phyloP scores from a whole-genome alignment of 768 basidiomycete species.

The Rhodosporidiobolus sp. region DNA sequence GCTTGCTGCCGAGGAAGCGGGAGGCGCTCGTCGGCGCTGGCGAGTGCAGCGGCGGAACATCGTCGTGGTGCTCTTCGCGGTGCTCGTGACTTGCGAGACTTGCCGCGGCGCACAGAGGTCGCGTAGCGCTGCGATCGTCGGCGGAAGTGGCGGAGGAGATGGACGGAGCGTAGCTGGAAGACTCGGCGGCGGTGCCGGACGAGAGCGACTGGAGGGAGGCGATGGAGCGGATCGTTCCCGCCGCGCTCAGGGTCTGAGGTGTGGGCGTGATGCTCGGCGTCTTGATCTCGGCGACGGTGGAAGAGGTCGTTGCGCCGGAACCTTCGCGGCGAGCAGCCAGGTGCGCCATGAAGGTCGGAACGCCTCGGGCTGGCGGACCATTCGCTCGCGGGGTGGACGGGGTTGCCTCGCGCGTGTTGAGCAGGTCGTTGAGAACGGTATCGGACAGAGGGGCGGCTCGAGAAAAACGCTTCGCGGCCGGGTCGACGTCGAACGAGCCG shows the following conservation, averaged over 20 bases:
- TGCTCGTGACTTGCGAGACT: not conserved
- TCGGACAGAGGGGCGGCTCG: not conserved
- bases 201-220: not conserved
- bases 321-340: conserved; percentile 20
- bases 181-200: not conserved
- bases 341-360: conserved; percentile 23
- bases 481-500: not conserved
- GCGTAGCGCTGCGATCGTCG: too few relatives aligned
- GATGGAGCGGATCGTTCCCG: conserved; percentile 25
- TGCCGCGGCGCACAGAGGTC: too few relatives aligned
- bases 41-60: not conserved
- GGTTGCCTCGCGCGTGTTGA: conserved; percentile 16
- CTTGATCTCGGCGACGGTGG: not conserved
- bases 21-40: not conserved
- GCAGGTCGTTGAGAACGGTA: conserved; percentile 21
- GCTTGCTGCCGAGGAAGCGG: not conserved
- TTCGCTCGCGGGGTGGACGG: not conserved
- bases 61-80: not conserved
- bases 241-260: not conserved
- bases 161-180: not conserved
- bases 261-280: not conserved
- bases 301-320: conserved; percentile 2
- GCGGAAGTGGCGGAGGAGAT: not conserved
- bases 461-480: conserved; percentile 9
- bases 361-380: not conserved